Evolutionary conservation across 73 alveolate species (phyloP), one percentile per base, ranked within the genome.

Genomic region (Tetrahymena elliotti): DNA sequence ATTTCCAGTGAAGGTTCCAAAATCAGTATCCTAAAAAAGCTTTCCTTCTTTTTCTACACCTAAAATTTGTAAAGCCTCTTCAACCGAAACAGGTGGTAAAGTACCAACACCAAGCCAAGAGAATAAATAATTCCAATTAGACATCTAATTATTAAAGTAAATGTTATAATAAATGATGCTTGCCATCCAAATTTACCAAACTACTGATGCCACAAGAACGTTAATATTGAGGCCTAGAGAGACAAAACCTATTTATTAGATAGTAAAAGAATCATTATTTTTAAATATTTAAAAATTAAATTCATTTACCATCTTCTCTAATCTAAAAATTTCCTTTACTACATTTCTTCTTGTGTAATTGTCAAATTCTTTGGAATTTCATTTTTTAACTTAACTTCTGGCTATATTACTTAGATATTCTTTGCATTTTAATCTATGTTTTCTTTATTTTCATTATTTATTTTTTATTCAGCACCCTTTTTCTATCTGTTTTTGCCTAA

Each of bases 201-300:
- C 98, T 96, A 38, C 98, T 93, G 13, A 98, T 98, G 1, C 99
- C 99, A 84, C 99, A 98, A 7, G 98, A 93, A 40, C 97, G 97
- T 33, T 98, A 96, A 93, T 98, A 97, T 94, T 98, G 92, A 0
- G 99, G 98, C 40, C 99, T 93, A 13, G 98, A 96, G 36, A 98
- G 94, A 53, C 99, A 95, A 95, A 68, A 68, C 88, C 88, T 68
- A 68, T n/a, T 0, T 24, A n/a, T 15, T 15, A 68, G n/a, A n/a
- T n/a, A n/a, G n/a, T n/a, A 68, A 53, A 27, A 0, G 1, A 68
- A 68, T 0, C 16, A 0, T 27, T 6, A 68, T 68, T 24, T 2
- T 4, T 1, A 27, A 31, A 22, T 0, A 31, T 68, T 68, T 68
- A 0, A 68, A 68, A 68, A 68, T 68, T 31, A 22, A 68, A 68